A percentile compares a stretch with the other conserved stretches of the same genome.
Evolutionary conservation across 1,284 basidiomycete species (phyloP).

Genomic region (Cutaneotrichosporon mucoides): DNA sequence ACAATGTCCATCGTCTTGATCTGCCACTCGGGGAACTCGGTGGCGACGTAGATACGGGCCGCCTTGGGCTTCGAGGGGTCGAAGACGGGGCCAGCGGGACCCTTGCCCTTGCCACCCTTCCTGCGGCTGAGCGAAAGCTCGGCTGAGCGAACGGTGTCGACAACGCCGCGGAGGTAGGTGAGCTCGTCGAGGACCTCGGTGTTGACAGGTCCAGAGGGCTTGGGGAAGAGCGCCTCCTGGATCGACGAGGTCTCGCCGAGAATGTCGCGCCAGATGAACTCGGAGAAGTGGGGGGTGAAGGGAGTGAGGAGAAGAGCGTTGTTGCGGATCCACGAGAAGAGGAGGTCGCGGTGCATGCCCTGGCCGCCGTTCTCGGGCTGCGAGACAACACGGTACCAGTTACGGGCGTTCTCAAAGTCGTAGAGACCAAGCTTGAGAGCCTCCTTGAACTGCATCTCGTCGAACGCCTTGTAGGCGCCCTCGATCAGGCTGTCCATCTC

Average conservation of each 20-base stretch:
- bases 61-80: constrained; percentile 81
- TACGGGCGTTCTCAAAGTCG: constrained; percentile 85
- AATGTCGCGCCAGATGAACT: constrained; percentile 79
- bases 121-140: constrained; percentile 71
- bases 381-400: constrained; percentile 95
- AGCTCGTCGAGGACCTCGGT: constrained; percentile 63
- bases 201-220: constrained; percentile 54
- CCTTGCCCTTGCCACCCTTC: constrained; percentile 52
- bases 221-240: constrained; percentile 63
- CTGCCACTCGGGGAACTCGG: constrained; percentile 91
- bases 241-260: constrained; percentile 71
- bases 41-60: constrained; percentile 84
- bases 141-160: constrained; percentile 73
- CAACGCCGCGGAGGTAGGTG: constrained; percentile 56
- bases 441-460: constrained; percentile 86
- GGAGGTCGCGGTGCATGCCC: constrained; percentile 81
- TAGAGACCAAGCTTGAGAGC: constrained; percentile 95
- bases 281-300: constrained; percentile 91
- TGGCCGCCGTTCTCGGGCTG: constrained; percentile 58
- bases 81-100: constrained; percentile 53
- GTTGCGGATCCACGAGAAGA: constrained; percentile 73
- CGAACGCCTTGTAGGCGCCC: constrained; percentile 72
- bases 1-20: constrained; percentile 73
- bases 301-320: constrained; percentile 77
- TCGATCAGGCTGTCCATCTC: constrained; percentile 85